Base-by-base conservation (phyloP, 1,284 basidiomycete species). In the Inonotus hispidus region DNA sequence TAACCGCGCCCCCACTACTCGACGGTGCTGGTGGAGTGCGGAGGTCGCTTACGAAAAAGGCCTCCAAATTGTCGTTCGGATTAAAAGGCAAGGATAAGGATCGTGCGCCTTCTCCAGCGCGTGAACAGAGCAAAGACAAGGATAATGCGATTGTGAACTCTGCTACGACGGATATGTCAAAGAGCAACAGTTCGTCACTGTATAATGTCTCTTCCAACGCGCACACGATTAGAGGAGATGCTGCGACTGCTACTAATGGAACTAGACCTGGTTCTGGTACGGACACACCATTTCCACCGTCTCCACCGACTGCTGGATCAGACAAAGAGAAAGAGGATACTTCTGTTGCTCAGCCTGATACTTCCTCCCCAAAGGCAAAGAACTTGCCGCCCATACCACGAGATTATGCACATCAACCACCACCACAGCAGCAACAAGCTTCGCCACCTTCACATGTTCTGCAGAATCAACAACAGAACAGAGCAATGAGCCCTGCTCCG, bases 101-200 rank as follows among this genome's bases (percentile, higher is more conserved):
- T 21, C 58, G 58, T 35, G 57, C 47, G 47, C 19, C 47, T 49
- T 29, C 47, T 25, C 47, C 21, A 21, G 23, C 47, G 19, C 47
- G 8, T 19, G 27, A 32, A 11, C 74, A 73, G 62, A 79, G 79
- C 10, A 71, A 72, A 14, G 78, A 78, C 5, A 68, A 66, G 27
- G 53, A 61, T 25, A 56, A 52, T 57, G 53, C 57, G 19, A 78
- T 75, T 11, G 71, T 88, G 56, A 82, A 78, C 59, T 75, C 84
- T 25, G 85, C 84, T 2, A 80, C 83, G 37, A 60, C 62, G 35
- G 53, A 53, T 35, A 54, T 54, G 58, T 43, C 59, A 41, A 61
- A 60, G 10, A 89, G 85, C 71, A 85, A 84, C 60, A 86, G 86
- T 29, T 90, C 88, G 0, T 91, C 88, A 7, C 89, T 91, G 75